These are phyloP conservation scores for Niveomyces coronatus DNA, from an alignment of 2,329 filamentous ascomycete genomes.

Conservation along the genomic window DNA sequence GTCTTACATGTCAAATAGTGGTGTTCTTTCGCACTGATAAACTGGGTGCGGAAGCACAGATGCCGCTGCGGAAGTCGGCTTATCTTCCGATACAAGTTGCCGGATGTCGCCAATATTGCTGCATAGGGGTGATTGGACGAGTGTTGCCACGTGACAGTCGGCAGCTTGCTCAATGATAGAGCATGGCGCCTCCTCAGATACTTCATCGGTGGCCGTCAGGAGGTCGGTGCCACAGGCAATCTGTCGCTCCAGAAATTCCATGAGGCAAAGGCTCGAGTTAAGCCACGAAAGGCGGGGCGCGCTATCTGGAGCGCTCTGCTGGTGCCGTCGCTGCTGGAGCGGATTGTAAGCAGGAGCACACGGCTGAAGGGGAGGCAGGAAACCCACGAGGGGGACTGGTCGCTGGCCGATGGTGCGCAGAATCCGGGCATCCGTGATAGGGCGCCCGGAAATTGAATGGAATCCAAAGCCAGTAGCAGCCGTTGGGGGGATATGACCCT, in stretches of 20 bases:
- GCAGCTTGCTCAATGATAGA: slow-evolving; percentile 1
- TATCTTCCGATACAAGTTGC: background rate
- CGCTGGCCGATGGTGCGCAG: slow-evolving; percentile 31
- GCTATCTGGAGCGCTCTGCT: slow-evolving; percentile 1
- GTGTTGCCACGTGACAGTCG: background rate
- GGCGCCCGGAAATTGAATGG: slow-evolving; percentile 31
- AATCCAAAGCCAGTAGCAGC: slow-evolving; percentile 44
- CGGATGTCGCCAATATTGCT: slow-evolving; percentile 2
- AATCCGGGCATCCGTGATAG: slow-evolving; percentile 28
- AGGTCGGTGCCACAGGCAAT: slow-evolving; percentile 2
- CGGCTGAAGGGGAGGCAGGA: too few species aligned
- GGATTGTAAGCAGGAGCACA: too few species aligned
- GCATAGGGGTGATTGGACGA: slow-evolving; percentile 3
- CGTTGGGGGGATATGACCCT: slow-evolving; percentile 39
- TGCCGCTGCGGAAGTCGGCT: background rate
- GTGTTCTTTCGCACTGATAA: slow-evolving; percentile 1
- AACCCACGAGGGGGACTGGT: slow-evolving; percentile 25
- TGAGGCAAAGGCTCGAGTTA: slow-evolving; percentile 6
- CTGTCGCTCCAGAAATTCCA: slow-evolving; percentile 9
- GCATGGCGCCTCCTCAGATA: background rate
- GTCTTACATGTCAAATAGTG: slow-evolving; percentile 2
- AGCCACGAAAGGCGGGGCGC: slow-evolving; percentile 3
- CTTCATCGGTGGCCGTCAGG: background rate
- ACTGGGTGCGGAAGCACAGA: background rate
- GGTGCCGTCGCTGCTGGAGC: too few species aligned